Base-by-base conservation (phyloP, 2,329 filamentous ascomycete genomes). In the Aureobasidium zeae region DNA sequence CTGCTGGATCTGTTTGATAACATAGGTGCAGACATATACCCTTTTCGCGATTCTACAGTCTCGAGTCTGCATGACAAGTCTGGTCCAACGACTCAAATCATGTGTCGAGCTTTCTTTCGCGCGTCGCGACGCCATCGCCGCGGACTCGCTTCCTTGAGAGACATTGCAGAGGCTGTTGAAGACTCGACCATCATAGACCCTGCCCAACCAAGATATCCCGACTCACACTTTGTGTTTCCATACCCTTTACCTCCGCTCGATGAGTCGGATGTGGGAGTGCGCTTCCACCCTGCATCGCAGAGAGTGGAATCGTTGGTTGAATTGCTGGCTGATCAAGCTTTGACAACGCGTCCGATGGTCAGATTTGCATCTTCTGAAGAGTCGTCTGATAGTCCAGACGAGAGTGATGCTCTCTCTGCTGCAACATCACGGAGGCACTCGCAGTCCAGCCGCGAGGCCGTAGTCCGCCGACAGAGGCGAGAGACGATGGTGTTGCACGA, bases 401-500 rank as follows among this genome's bases (percentile, higher is more conserved):
- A 49, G 16, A 46, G 44, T 64, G 33, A 61, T 63, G 35, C 55
- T 62, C 19, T 57, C 8, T 69, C 55, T 67, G 43, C 54, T 62
- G 21, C 57, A 17, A 69, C 48, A 73, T 76, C 46, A 73, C 77
- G 57, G 77, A 69, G 25, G 12, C 39, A 34, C 47, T 68, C 64
- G 5, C 79, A 79, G 57, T 21, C 39, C 2, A 30, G 20, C 2
- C 29, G 28, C 6, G 84, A 89, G 59, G 79, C 84, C 55, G 75
- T 81, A 42, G 69, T 88, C 48, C 71, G 86, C 48, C 74, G 55
- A 28, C 74, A 85, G 37, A 75, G 89, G 56, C 74, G 87, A 52
- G 86, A 94, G 65, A 87, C 86, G 4, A 88, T 95, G 76, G 87
- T 95, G 15, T 68, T 94, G 45, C 89, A 87, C 55, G 86, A 94